A percentile compares a stretch with the other conserved stretches of the same genome.
These are phyloP conservation scores for Fusarium oligoseptatum DNA, from an alignment of 2,329 filamentous ascomycete species.

Conservation along the genomic window DNA sequence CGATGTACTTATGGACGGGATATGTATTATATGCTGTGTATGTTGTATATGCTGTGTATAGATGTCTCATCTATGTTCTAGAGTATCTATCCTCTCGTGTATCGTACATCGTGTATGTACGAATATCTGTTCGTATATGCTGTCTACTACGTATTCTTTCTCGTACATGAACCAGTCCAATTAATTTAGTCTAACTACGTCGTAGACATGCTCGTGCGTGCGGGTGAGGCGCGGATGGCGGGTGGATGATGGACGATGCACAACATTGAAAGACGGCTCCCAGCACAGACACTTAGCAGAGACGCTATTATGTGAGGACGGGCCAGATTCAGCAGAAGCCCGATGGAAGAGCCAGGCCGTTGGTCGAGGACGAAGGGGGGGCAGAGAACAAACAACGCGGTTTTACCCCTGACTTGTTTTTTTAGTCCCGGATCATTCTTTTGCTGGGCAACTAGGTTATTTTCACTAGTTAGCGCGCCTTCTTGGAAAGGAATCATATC, in stretches of 20 bases:
- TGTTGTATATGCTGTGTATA: not conserved
- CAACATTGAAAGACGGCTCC: conserved; percentile 32
- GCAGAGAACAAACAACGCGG: conserved; percentile 1
- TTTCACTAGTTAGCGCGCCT: conserved; percentile 11
- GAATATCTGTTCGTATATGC: not conserved
- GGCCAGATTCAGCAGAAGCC: conserved; percentile 29
- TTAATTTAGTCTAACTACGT: not conserved
- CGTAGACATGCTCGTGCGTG: conserved; percentile 29
- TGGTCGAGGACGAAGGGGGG: conserved; percentile 6
- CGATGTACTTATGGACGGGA: conserved; percentile 6
- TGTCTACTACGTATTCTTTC: not conserved
- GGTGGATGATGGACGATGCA: conserved; percentile 27
- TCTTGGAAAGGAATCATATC: conserved; percentile 6
- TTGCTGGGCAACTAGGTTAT: conserved; percentile 33
- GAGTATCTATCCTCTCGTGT: not conserved
- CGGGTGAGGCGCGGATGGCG: conserved; percentile 40
- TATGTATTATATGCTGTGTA: not conserved
- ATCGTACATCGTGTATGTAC: not conserved
- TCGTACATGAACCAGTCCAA: not conserved
- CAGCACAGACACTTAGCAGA: conserved; percentile 37
- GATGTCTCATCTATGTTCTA: not conserved
- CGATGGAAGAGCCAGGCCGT: conserved; percentile 30
- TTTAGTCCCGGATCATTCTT: conserved; percentile 33
- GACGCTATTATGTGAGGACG: conserved; percentile 22
- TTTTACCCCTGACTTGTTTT: conserved; percentile 40